Conservation (phyloP, 495 filamentous ascomycete species). For the Penicillium antarcticum region DNA sequence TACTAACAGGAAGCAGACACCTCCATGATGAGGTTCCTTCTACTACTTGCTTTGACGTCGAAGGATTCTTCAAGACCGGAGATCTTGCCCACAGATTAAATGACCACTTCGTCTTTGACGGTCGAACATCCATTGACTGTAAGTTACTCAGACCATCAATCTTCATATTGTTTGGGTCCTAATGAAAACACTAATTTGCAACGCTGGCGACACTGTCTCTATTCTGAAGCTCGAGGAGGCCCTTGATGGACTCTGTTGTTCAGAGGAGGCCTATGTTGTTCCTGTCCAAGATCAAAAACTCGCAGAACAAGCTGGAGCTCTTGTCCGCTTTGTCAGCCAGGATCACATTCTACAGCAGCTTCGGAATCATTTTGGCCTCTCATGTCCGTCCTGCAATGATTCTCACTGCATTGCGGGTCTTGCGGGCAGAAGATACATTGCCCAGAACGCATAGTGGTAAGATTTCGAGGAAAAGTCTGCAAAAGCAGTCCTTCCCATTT, state of each 20-base stretch:
- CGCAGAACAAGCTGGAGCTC: not conserved
- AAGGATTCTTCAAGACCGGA: not conserved
- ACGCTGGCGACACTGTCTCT: not conserved
- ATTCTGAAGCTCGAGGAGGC: not conserved
- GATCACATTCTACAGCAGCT: not conserved
- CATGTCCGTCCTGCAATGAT: not conserved
- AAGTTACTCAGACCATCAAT: not conserved
- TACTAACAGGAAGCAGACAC: too few relatives aligned
- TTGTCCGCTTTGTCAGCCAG: not conserved
- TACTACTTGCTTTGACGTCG: not conserved
- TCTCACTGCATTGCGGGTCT: not conserved
- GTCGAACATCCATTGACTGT: not conserved
- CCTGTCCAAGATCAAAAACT: not conserved
- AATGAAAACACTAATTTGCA: not conserved
- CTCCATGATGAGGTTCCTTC: not conserved
- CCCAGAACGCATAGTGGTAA: not conserved
- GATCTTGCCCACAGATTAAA: not conserved
- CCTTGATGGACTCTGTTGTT: not conserved
- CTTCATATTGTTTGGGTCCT: not conserved
- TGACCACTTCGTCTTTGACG: not conserved
- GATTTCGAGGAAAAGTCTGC: not conserved
- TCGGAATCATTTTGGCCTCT: not conserved
- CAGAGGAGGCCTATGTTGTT: not conserved
- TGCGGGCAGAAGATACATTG: not conserved
- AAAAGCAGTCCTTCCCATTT: not conserved